Conservation (phyloP, 2,329 filamentous ascomycete species). For the Talaromyces sp. region DNA sequence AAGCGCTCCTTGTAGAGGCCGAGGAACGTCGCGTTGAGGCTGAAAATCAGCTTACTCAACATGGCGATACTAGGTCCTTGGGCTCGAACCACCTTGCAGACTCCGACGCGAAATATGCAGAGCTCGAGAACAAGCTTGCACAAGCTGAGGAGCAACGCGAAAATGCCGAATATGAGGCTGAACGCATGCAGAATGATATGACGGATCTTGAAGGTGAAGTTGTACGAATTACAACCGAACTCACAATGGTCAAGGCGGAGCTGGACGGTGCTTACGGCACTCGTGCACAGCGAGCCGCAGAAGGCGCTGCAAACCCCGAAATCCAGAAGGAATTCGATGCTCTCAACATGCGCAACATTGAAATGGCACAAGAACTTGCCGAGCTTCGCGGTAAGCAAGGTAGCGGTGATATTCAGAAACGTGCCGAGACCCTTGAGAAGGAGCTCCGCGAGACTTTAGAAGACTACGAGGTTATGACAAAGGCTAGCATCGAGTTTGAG, state of each 20-base stretch:
- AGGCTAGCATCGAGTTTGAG: conserved; percentile 70
- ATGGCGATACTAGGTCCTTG: conserved; percentile 27
- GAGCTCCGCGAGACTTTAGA: conserved; percentile 69
- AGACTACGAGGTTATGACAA: conserved; percentile 72
- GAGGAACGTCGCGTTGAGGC: conserved; percentile 2
- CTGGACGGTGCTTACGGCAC: conserved; percentile 91
- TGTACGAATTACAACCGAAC: conserved; percentile 70
- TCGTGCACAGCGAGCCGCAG: conserved; percentile 69
- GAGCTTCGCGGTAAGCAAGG: conserved; percentile 40
- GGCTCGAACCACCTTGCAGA: conserved; percentile 26
- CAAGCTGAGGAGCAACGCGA: conserved; percentile 25
- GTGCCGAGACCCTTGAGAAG: conserved; percentile 60
- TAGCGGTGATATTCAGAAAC: conserved; percentile 47
- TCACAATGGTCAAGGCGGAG: conserved; percentile 88
- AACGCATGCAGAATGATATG: conserved; percentile 53
- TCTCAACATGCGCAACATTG: conserved; percentile 53
- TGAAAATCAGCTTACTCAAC: conserved; percentile 27
- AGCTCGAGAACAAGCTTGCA: background rate
- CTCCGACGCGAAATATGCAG: conserved; percentile 36
- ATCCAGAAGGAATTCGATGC: conserved; percentile 64
- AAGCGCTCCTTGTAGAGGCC: conserved; percentile 1
- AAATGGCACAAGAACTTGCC: conserved; percentile 52
- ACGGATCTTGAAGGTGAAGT: conserved; percentile 63
- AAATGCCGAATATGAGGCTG: conserved; percentile 41
- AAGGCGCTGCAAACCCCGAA: conserved; percentile 60